phyloP scores from a whole-genome alignment of 805 yeast species.

The Clavispora phyllophila region DNA sequence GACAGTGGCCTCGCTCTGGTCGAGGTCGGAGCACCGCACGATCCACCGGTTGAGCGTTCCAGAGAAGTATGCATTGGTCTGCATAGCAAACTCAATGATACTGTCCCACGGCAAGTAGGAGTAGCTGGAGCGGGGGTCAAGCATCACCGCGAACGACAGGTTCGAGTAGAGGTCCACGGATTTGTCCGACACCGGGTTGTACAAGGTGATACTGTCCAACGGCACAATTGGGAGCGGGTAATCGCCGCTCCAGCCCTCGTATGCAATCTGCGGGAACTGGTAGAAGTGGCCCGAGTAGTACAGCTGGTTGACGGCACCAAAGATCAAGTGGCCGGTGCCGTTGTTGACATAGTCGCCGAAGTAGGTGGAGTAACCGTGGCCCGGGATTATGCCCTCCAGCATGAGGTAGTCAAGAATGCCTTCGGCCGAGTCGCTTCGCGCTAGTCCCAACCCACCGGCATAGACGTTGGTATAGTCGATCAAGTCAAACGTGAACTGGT shows the following conservation, averaged over 20 bases:
- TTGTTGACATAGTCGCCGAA: conserved; percentile 15
- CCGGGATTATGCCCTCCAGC: conserved; percentile 16
- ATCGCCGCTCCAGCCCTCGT: conserved; percentile 13
- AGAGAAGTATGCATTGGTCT: conserved; percentile 61
- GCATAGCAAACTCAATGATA: conserved; percentile 60
- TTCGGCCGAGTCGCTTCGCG: conserved; percentile 19
- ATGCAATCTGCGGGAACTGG: conserved; percentile 46
- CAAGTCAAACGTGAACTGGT: conserved; percentile 24
- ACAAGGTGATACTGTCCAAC: conserved; percentile 19
- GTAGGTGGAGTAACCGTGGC: conserved; percentile 33
- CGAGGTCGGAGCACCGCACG: conserved; percentile 51
- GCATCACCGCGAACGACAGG: conserved; percentile 46
- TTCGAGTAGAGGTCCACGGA: conserved; percentile 26
- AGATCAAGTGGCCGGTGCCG: conserved; percentile 33
- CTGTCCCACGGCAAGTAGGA: conserved; percentile 51
- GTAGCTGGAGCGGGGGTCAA: conserved; percentile 51
- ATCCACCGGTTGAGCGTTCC: conserved; percentile 49
- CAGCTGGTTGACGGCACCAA: conserved; percentile 55
- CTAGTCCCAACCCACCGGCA: conserved; percentile 35
- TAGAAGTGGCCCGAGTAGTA: conserved; percentile 44
- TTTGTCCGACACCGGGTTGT: conserved; percentile 33
- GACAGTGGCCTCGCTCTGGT: conserved; percentile 44
- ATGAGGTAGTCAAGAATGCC: conserved; percentile 26
- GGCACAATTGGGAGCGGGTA: conserved; percentile 26
- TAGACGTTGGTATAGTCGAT: conserved; percentile 18